These are phyloP conservation scores for Musa schizocarpa DNA, from an alignment of 176 grass and related monocot species.

Conservation along the genomic window DNA sequence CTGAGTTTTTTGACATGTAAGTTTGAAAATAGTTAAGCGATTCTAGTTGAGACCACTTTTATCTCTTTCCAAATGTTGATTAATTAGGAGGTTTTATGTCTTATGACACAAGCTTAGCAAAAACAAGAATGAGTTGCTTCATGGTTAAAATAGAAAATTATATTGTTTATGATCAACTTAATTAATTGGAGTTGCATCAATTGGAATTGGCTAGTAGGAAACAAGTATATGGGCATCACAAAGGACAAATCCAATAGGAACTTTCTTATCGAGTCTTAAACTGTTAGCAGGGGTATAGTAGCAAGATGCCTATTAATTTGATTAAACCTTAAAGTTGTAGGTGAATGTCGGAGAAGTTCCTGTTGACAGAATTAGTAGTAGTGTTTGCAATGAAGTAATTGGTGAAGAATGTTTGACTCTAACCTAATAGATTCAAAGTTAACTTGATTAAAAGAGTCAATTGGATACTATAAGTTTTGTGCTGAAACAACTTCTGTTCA, in stretches of 20 bases:
- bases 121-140: neutral
- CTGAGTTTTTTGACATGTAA: slow-evolving; percentile 92
- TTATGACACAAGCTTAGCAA: neutral
- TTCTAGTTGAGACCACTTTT: neutral
- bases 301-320: neutral
- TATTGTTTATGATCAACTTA: neutral
- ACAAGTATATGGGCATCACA: neutral
- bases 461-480: no score
- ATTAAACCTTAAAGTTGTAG: neutral
- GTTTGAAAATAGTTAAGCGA: neutral
- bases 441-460: neutral
- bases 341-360: neutral
- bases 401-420: neutral
- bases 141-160: neutral
- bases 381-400: neutral
- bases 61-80: neutral
- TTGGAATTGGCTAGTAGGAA: neutral
- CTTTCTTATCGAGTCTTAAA: no score
- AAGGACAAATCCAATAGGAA: no score
- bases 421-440: neutral
- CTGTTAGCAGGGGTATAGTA: no score
- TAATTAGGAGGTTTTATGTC: neutral
- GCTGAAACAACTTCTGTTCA: no score
- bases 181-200: neutral
- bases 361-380: neutral